Evolutionary conservation across 352 stramenopile genomes (phyloP).

Genomic region (Globisporangium camurandrum): DNA sequence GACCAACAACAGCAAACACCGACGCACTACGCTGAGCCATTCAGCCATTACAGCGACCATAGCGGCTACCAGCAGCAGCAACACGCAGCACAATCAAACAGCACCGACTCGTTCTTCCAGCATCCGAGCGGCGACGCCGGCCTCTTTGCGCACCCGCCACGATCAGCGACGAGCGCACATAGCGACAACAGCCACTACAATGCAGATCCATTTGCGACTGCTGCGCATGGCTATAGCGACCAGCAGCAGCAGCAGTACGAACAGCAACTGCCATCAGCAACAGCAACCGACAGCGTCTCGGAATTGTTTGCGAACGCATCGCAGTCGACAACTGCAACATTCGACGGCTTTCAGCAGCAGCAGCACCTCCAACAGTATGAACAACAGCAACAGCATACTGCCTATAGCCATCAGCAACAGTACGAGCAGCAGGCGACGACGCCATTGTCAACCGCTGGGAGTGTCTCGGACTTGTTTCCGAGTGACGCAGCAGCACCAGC

Average conservation of each 20-base stretch:
- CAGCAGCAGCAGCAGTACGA: neutral
- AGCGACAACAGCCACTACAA: too few species aligned
- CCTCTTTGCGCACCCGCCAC: neutral
- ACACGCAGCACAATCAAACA: constrained; percentile 15
- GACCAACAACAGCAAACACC: constrained; percentile 9
- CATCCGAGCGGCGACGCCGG: constrained; percentile 2
- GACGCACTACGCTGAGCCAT: neutral
- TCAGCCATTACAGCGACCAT: neutral
- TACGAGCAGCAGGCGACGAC: constrained; percentile 9
- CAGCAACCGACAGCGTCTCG: constrained; percentile 1
- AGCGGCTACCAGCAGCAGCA: constrained; percentile 5
- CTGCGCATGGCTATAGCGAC: too few species aligned
- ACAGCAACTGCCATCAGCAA: constrained; percentile 3
- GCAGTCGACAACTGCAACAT: constrained; percentile 2
- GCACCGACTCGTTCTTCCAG: constrained; percentile 21
- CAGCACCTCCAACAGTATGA: too few species aligned
- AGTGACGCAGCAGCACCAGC: too few species aligned
- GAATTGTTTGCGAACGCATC: constrained; percentile 7
- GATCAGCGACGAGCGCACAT: too few species aligned
- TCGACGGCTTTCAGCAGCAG: constrained; percentile 6
- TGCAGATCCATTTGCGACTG: too few species aligned
- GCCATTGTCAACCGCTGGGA: constrained; percentile 3
- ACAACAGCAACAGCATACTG: constrained; percentile 9
- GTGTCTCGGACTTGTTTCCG: constrained; percentile 6
- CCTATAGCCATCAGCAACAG: too few species aligned